Evolutionary conservation across 805 yeast species (phyloP), one percentile per base, ranked within the genome.

Genomic region (Lipomyces starkeyi): DNA sequence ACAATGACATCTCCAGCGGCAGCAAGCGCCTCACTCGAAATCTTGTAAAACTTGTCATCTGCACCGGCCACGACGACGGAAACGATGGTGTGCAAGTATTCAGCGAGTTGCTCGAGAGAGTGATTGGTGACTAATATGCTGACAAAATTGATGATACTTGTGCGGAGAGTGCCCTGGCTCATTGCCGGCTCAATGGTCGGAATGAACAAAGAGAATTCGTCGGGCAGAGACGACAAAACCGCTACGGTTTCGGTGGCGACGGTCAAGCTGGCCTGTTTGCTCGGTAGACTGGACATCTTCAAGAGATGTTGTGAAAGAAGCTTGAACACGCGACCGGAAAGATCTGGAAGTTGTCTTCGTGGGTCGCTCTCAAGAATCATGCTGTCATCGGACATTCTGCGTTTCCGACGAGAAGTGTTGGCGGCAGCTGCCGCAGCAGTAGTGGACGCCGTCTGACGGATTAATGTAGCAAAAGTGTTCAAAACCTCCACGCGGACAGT

Each of bases 401-500:
- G 71, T 54, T 69, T 69, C 13, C 66, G 64, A 9, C 63, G 66
- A 29, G 65, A 29, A 25, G 57, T 25, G 7, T 47, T 71, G 11
- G 69, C 68, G n/a, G 61, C 70, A 14, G 73, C 65, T 1, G 78
- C 73, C 2, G 74, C 70, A 35, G 68, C 14, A 29, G 25, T 7
- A 9, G 67, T 27, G 13, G 59, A 56, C 9, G 32, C 58, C 4
- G 64, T 64, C 56, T 65, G 62, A 17, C 59, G 65, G 59, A 86
- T 79, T 5, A 87, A 76, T 0, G 74, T 72, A 4, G 81, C 80
- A 49, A 87, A 71, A 1, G 88, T 77, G 20, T 78, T 79, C 47
- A 88, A 75, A 0, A 85, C 79, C 66, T 85, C 87, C 55, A 80
- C 77, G 0, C 86, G 81, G 0, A 88, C 92, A 25, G 82, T 76